phyloP scores from a whole-genome alignment of 192 early-diverging fungal species.

The Coemansia sp. region DNA sequence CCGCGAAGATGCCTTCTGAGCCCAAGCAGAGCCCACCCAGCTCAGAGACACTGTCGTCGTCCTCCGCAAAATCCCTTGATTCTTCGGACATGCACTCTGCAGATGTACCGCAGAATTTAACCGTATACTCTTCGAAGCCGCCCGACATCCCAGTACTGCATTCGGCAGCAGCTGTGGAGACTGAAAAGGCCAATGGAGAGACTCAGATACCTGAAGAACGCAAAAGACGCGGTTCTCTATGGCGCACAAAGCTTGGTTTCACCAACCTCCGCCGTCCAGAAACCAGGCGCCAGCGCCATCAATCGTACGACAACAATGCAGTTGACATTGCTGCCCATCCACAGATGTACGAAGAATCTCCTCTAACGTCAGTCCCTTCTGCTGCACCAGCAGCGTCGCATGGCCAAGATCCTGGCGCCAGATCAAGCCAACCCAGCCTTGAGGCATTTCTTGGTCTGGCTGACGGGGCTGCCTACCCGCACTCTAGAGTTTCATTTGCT shows the following conservation, averaged over 20 bases:
- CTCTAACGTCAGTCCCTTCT: constrained; percentile 39
- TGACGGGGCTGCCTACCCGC: constrained; percentile 15
- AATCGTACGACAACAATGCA: constrained; percentile 44
- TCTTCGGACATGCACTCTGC: not conserved
- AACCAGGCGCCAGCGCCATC: constrained; percentile 40
- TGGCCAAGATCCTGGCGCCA: constrained; percentile 4
- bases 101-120: not conserved
- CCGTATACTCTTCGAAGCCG: not conserved
- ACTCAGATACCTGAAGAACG: constrained; percentile 16
- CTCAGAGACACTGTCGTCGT: not conserved
- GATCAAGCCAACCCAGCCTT: constrained; percentile 17
- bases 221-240: constrained; percentile 39
- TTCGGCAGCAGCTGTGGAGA: constrained; percentile 4
- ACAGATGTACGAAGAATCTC: constrained; percentile 36
- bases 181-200: constrained; percentile 1
- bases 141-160: not conserved
- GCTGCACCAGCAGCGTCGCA: constrained; percentile 29
- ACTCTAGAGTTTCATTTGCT: not conserved
- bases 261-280: constrained; percentile 47
- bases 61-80: not conserved
- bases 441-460: constrained; percentile 17
- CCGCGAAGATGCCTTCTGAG: not conserved
- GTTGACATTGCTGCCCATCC: constrained; percentile 44
- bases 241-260: constrained; percentile 51
- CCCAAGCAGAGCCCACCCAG: not conserved